Conservation (phyloP, 2,329 filamentous ascomycete species). For the Penicillium palitans region DNA sequence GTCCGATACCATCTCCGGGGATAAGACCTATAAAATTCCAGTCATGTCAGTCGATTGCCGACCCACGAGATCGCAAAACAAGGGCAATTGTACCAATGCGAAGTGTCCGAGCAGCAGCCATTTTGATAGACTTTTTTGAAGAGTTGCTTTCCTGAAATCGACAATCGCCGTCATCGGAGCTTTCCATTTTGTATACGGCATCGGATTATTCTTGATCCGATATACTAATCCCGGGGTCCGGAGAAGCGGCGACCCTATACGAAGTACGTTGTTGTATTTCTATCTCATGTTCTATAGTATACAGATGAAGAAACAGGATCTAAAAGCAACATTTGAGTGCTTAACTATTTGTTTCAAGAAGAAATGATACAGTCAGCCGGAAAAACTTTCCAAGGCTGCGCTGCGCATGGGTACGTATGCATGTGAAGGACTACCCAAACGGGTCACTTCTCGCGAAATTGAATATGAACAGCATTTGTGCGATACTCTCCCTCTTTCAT, state of each 20-base stretch:
- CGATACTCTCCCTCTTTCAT: not conserved
- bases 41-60: conserved; percentile 14
- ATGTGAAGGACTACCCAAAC: not conserved
- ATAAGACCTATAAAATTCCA: conserved; percentile 70
- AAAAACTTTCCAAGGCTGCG: too few species aligned
- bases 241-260: conserved; percentile 7
- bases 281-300: not conserved
- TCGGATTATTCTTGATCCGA: conserved; percentile 26
- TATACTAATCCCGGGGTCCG: conserved; percentile 19
- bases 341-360: not conserved
- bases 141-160: conserved; percentile 20
- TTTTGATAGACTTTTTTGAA: conserved; percentile 26
- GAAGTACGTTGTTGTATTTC: not conserved
- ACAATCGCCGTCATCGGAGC: conserved; percentile 35
- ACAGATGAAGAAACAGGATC: not conserved
- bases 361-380: not conserved
- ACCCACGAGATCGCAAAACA: not conserved
- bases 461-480: not conserved
- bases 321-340: not conserved
- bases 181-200: conserved; percentile 26
- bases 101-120: conserved; percentile 61
- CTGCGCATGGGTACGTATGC: too few species aligned
- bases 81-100: conserved; percentile 61
- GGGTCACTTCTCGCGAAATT: conserved; percentile 25
- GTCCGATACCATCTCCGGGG: conserved; percentile 95